Evolutionary conservation across 140 eudicot species (phyloP).

Genomic region (Artemisia princeps): DNA sequence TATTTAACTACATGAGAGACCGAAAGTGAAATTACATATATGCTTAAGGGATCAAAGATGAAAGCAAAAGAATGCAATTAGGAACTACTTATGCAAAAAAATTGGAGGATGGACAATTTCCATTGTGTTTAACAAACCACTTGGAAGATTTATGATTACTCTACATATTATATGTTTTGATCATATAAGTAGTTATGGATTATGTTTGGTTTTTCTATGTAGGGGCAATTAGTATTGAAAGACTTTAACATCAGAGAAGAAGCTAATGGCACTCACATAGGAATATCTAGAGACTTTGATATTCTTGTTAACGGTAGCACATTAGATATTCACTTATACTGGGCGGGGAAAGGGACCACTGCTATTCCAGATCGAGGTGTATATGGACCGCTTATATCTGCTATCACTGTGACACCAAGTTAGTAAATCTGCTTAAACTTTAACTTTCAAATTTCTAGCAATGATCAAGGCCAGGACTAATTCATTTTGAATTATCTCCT

Average conservation of each 20-base stretch:
- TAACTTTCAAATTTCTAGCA: background rate
- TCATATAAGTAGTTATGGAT: constrained; percentile 8
- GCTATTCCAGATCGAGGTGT: constrained; percentile 66
- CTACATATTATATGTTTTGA: background rate
- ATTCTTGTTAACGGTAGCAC: constrained; percentile 53
- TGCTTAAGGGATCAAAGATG: no score
- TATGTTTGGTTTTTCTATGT: constrained; percentile 14
- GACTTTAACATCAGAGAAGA: constrained; percentile 55
- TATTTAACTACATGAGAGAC: no score
- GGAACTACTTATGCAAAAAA: background rate
- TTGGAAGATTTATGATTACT: no score
- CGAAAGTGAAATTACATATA: no score
- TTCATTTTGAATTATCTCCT: constrained; percentile 17
- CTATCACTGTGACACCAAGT: constrained; percentile 79
- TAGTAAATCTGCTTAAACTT: constrained; percentile 28
- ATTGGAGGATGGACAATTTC: no score
- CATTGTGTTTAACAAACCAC: background rate
- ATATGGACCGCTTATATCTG: constrained; percentile 86
- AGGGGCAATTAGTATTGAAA: constrained; percentile 52
- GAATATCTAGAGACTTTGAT: constrained; percentile 38
- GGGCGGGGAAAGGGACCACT: constrained; percentile 88
- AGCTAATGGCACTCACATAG: constrained; percentile 63
- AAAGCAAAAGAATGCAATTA: no score
- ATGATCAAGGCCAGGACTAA: background rate
- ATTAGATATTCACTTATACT: constrained; percentile 70